Conservation (phyloP, 306 rosid species). For the Phaseolus lunatus region DNA sequence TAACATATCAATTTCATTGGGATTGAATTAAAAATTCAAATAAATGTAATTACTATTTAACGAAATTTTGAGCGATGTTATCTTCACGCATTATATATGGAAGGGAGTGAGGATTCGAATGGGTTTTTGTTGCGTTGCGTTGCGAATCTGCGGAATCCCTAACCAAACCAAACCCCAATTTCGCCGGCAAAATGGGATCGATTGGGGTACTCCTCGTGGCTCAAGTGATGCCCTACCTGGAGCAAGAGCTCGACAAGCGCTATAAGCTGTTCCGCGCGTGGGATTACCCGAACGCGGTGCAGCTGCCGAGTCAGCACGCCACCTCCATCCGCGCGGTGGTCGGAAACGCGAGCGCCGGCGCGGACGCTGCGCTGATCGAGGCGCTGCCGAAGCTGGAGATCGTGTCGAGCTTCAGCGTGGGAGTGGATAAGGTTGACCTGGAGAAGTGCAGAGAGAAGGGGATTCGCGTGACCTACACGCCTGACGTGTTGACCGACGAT, state of each 20-base stretch:
- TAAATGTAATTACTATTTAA: no score
- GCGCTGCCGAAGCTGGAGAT: constrained; percentile 76
- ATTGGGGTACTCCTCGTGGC: constrained; percentile 61
- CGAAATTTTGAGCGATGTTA: no score
- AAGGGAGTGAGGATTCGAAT: neutral
- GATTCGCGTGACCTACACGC: constrained; percentile 78
- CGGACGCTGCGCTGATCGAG: constrained; percentile 63
- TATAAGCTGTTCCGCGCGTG: constrained; percentile 63
- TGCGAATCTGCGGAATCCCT: neutral
- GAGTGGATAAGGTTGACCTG: constrained; percentile 76
- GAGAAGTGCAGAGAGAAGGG: constrained; percentile 66
- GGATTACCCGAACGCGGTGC: constrained; percentile 51
- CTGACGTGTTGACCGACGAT: constrained; percentile 86
- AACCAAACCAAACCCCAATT: neutral
- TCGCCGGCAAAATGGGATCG: constrained; percentile 57
- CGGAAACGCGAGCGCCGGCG: constrained; percentile 54
- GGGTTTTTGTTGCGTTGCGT: neutral
- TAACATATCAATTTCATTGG: no score
- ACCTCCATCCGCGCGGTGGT: constrained; percentile 68
- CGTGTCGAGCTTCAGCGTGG: constrained; percentile 75
- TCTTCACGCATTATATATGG: neutral
- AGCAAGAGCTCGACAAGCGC: constrained; percentile 74
- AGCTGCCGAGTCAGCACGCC: constrained; percentile 53
- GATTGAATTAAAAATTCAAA: no score
- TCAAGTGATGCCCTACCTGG: constrained; percentile 62